Base-by-base conservation (phyloP, 495 filamentous ascomycete genomes). In the Choiromyces venosus region DNA sequence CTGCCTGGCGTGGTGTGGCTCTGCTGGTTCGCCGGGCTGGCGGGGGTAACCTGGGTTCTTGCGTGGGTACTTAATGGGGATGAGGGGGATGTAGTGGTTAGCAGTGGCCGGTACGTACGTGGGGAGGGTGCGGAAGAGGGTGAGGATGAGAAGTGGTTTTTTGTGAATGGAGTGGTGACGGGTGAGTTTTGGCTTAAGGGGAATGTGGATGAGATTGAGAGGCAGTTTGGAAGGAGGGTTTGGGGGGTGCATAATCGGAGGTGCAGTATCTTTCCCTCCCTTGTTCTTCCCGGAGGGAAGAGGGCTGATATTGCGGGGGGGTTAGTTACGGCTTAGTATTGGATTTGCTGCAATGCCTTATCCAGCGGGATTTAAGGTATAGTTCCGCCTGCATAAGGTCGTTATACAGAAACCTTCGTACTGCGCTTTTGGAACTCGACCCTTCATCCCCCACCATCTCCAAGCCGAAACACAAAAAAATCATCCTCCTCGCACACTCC, bases 281-380 rank as follows among this genome's bases (percentile, higher is more conserved):
- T n/a, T n/a, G n/a, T n/a, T n/a, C n/a, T n/a, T n/a, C n/a, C n/a
- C n/a, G n/a, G n/a, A n/a, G n/a, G n/a, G n/a, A n/a, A n/a, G n/a
- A n/a, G 25, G 52, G 25, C 52, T 61, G 10, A 61, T 29, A 33
- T 10, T 9, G 25, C 25, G 25, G 29, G 52, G 10, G 52, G 25
- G 52, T 6, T 61, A 94, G 90, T 82, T 89, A 81, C 21, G 92
- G 92, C 8, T 83, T 93, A 42, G 74, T 91, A 10, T 91, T 91
- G 69, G 92, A 94, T 73, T 81, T 93, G 6, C 81, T 92, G 40
- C 87, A 93, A 80, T 93, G 90, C 75, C 82, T 94, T 8, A 85
- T 93, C 73, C 91, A 96, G 80, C 87, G 92, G 14, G 87, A 89
- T 80, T 89, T 93, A 70, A 84, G 82, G 71, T 93, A 92, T 76